Evolutionary conservation across 257 asterid species (phyloP).

Genomic region (Plantago major): DNA sequence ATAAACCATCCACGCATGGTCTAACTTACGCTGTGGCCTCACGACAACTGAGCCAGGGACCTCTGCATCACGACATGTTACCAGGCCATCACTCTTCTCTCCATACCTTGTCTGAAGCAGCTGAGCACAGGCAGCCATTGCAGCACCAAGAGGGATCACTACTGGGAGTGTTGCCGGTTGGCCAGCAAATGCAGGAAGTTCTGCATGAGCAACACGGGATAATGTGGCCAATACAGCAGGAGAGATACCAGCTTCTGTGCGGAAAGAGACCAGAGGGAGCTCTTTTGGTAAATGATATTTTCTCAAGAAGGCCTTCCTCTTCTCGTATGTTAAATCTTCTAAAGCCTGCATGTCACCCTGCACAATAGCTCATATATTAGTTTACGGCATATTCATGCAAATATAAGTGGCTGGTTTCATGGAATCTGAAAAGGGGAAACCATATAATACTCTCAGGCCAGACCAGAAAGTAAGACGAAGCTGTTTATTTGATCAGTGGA

Average conservation of each 20-base stretch:
- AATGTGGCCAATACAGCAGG: conserved; percentile 84
- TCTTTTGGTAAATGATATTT: conserved; percentile 65
- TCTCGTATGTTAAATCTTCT: conserved; percentile 87
- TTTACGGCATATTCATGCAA: background rate
- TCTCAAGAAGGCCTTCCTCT: conserved; percentile 70
- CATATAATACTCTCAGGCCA: too few relatives aligned
- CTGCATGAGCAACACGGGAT: conserved; percentile 94
- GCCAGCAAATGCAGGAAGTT: conserved; percentile 54
- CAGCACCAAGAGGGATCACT: conserved; percentile 95
- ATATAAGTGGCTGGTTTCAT: background rate
- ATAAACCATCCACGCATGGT: conserved; percentile 99
- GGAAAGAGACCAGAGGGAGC: conserved; percentile 82
- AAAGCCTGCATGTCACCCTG: conserved; percentile 97
- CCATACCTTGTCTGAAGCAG: conserved; percentile 87
- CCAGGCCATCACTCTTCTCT: conserved; percentile 93
- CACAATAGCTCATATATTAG: conserved; percentile 26
- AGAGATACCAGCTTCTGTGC: conserved; percentile 85
- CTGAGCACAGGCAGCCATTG: conserved; percentile 98
- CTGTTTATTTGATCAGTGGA: too few relatives aligned
- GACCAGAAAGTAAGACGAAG: too few relatives aligned
- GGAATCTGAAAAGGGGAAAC: background rate
- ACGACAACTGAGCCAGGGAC: conserved; percentile 92
- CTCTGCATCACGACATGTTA: conserved; percentile 93
- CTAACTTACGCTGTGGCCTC: conserved; percentile 72
- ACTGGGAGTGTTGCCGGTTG: conserved; percentile 68